Conservation (phyloP, 768 basidiomycete species). For the Kwoniella botswanensis region DNA sequence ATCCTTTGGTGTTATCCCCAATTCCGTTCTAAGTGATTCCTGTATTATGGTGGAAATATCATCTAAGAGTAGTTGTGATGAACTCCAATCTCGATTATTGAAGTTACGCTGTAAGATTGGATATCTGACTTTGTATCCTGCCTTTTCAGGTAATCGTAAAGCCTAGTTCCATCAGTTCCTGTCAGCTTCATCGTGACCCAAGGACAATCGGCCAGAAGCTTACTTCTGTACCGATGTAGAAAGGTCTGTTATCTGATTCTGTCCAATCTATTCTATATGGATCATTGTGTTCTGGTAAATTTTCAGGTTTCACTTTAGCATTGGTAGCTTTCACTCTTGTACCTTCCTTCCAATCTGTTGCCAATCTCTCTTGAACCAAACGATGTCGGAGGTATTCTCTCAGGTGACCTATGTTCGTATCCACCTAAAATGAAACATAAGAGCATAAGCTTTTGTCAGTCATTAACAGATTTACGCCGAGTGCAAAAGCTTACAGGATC, state of each 20-base stretch:
- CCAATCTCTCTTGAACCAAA: slow-evolving; percentile 65
- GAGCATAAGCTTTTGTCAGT: neutral
- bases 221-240: slow-evolving; percentile 43
- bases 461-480: neutral
- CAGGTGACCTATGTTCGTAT: slow-evolving; percentile 70
- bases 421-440: slow-evolving; percentile 58
- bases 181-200: neutral
- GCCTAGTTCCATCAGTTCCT: slow-evolving; percentile 28
- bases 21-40: slow-evolving; percentile 61
- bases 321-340: slow-evolving; percentile 65
- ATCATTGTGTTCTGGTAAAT: slow-evolving; percentile 83
- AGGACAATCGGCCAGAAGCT: slow-evolving; percentile 10
- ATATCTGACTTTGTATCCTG: slow-evolving; percentile 77
- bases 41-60: slow-evolving; percentile 77
- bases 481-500: slow-evolving; percentile 30
- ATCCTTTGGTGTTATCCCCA: slow-evolving; percentile 39
- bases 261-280: slow-evolving; percentile 86
- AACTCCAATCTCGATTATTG: slow-evolving; percentile 74
- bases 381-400: slow-evolving; percentile 56
- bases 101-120: slow-evolving; percentile 82
- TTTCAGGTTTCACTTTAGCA: slow-evolving; percentile 79
- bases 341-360: slow-evolving; percentile 47
- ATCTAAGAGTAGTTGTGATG: slow-evolving; percentile 69
- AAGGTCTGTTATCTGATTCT: slow-evolving; percentile 65
- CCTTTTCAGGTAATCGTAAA: slow-evolving; percentile 62